A percentile compares a stretch with the other conserved stretches of the same genome.
Evolutionary conservation across 2,329 filamentous ascomycete species (phyloP).

Genomic region (Rhynchosporium agropyri): DNA sequence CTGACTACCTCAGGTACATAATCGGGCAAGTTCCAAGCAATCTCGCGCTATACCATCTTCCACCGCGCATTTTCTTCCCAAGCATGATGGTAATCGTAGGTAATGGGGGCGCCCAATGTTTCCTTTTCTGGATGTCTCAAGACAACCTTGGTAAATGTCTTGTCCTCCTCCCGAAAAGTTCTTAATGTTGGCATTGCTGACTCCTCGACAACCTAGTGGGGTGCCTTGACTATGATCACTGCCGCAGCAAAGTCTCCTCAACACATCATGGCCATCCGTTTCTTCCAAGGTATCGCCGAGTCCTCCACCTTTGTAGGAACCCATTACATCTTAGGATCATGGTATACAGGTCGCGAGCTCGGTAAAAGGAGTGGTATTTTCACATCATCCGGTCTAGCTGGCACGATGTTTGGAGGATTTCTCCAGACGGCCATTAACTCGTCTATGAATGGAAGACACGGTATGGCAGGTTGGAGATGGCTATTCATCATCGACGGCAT

Average conservation of each 20-base stretch:
- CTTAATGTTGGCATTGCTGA: too few species aligned
- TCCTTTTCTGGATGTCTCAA: too few species aligned
- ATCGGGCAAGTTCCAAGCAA: constrained; percentile 65
- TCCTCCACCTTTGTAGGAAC: constrained; percentile 59
- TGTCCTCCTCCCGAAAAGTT: too few species aligned
- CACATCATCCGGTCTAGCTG: constrained; percentile 60
- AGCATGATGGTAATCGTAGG: constrained; percentile 56
- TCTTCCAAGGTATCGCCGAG: constrained; percentile 59
- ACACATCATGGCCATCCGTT: constrained; percentile 62
- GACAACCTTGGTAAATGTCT: too few species aligned
- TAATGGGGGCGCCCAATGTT: too few species aligned
- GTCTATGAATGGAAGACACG: constrained; percentile 47
- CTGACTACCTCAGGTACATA: constrained; percentile 43
- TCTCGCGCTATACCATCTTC: constrained; percentile 63
- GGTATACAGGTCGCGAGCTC: constrained; percentile 63
- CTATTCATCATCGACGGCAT: constrained; percentile 56
- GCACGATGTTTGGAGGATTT: constrained; percentile 64
- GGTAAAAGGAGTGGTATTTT: constrained; percentile 65
- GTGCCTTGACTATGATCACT: constrained; percentile 63
- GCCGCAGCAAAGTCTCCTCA: constrained; percentile 54
- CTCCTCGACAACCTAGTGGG: constrained; percentile 49
- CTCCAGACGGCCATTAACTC: constrained; percentile 52
- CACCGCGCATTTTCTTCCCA: constrained; percentile 66
- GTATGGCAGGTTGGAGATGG: constrained; percentile 56
- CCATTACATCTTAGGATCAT: constrained; percentile 62